Evolutionary conservation across 805 yeast species (phyloP).

Genomic region (Schwanniomyces vanrijiae): DNA sequence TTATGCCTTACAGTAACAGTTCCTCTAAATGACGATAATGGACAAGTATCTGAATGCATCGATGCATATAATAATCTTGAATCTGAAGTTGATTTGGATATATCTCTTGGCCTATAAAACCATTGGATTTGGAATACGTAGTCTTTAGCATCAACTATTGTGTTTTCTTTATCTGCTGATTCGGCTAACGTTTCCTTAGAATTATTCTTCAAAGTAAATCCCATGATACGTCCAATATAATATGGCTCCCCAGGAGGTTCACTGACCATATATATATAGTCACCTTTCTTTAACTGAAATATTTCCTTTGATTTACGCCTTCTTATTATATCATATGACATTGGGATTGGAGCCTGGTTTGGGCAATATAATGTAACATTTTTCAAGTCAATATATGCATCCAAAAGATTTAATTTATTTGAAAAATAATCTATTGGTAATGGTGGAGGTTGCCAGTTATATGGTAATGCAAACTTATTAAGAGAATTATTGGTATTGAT

Average conservation of each 20-base stretch:
- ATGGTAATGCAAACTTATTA: slow-evolving; percentile 25
- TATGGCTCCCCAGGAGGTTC: slow-evolving; percentile 96
- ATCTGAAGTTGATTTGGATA: slow-evolving; percentile 64
- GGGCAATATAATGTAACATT: slow-evolving; percentile 41
- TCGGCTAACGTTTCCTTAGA: background rate
- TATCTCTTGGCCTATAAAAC: slow-evolving; percentile 88
- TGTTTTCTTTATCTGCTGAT: background rate
- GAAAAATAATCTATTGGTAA: slow-evolving; percentile 41
- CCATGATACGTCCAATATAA: slow-evolving; percentile 81
- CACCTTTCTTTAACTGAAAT: slow-evolving; percentile 48
- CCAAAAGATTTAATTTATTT: slow-evolving; percentile 37
- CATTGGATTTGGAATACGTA: slow-evolving; percentile 76
- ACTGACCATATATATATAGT: slow-evolving; percentile 77
- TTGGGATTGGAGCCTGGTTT: slow-evolving; percentile 17
- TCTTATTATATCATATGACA: slow-evolving; percentile 6
- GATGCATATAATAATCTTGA: slow-evolving; percentile 80
- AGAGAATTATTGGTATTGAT: background rate
- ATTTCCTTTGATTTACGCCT: slow-evolving; percentile 21
- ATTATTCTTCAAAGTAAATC: slow-evolving; percentile 43
- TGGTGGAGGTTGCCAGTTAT: slow-evolving; percentile 53
- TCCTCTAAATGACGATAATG: slow-evolving; percentile 74
- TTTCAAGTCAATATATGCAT: slow-evolving; percentile 40
- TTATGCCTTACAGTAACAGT: slow-evolving; percentile 67
- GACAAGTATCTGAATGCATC: slow-evolving; percentile 83
- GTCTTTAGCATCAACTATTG: slow-evolving; percentile 38